Evolutionary conservation across 140 eudicot species (phyloP).

Genomic region (Cichorium intybus): DNA sequence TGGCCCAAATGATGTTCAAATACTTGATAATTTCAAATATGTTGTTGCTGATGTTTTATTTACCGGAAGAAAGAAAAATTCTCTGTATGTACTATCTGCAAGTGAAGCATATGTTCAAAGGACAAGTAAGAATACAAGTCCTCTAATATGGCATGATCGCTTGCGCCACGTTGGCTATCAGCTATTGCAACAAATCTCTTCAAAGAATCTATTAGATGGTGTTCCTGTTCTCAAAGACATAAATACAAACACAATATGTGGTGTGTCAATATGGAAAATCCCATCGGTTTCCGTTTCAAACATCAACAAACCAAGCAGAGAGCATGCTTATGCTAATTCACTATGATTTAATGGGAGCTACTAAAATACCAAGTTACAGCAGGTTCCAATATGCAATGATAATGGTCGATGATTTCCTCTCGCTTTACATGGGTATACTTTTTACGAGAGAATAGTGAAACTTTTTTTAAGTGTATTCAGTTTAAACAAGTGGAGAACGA

Average conservation of each 20-base stretch:
- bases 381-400: background rate
- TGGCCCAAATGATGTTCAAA: conserved; percentile 15
- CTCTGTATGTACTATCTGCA: conserved; percentile 12
- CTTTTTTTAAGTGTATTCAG: background rate
- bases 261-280: conserved; percentile 17
- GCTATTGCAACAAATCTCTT: background rate
- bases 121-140: background rate
- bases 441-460: background rate
- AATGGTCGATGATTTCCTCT: background rate
- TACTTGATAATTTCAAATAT: background rate
- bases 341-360: background rate
- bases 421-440: background rate
- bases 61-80: background rate
- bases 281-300: background rate
- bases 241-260: background rate
- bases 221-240: background rate
- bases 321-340: background rate
- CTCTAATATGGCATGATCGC: conserved; percentile 15
- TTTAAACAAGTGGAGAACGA: background rate
- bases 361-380: conserved; percentile 2
- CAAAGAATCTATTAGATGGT: conserved; percentile 9
- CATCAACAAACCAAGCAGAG: background rate
- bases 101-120: conserved; percentile 4
- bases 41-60: conserved; percentile 7
- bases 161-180: conserved; percentile 11